Conservation (phyloP, 768 basidiomycete genomes). For the Gyrodon lividus region DNA sequence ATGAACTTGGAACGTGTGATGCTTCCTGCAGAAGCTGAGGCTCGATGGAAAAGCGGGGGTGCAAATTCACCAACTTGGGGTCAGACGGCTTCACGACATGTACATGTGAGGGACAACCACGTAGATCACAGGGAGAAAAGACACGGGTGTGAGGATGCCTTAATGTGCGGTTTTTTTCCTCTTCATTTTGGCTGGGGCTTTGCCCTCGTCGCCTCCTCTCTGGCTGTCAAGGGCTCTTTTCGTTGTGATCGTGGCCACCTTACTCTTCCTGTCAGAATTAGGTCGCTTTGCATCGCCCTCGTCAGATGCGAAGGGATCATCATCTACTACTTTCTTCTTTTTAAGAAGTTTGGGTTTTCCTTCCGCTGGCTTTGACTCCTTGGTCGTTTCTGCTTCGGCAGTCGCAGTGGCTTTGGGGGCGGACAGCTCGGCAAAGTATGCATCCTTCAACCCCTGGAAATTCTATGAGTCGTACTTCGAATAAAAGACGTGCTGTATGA, state of each 20-base stretch:
- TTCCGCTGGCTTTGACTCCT: slow-evolving; percentile 15
- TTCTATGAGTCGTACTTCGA: neutral
- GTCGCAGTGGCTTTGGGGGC: slow-evolving; percentile 27
- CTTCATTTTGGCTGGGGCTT: slow-evolving; percentile 39
- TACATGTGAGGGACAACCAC: no score
- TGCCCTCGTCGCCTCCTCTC: slow-evolving; percentile 28
- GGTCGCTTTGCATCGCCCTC: slow-evolving; percentile 11
- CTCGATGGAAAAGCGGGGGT: no score
- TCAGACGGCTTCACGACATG: no score
- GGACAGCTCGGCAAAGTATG: slow-evolving; percentile 50
- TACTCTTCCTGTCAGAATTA: slow-evolving; percentile 16
- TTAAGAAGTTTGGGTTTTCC: slow-evolving; percentile 46
- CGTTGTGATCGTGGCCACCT: slow-evolving; percentile 11
- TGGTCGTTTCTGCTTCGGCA: slow-evolving; percentile 20
- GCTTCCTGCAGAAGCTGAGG: no score
- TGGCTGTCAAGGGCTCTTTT: slow-evolving; percentile 26
- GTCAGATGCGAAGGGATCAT: slow-evolving; percentile 63
- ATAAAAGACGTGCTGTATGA: neutral
- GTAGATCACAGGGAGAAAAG: neutral
- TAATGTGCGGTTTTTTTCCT: slow-evolving; percentile 17
- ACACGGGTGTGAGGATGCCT: neutral
- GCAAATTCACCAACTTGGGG: no score
- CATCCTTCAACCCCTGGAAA: slow-evolving; percentile 59
- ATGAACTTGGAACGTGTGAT: no score
- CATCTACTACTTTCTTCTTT: slow-evolving; percentile 41